Evolutionary conservation across 139 green algal species (phyloP), one percentile per base, ranked within the genome.

Genomic region (Chlorella vulgaris): DNA sequence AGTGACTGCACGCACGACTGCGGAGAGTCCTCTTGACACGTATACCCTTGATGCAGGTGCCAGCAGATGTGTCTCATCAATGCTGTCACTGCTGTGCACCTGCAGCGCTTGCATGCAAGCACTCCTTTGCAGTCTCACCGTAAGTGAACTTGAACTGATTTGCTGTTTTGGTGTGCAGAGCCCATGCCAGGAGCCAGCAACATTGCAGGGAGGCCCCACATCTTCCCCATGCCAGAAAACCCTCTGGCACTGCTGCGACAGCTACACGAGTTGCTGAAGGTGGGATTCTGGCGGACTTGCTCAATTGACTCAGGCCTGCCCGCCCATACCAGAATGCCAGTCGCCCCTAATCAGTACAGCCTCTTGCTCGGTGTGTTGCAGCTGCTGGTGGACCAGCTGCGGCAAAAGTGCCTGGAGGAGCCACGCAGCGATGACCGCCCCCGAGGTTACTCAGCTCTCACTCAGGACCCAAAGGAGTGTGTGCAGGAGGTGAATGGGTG

Each of bases 371-470:
- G n/a, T 4, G 22, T 2, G 65, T 19, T 80, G 21, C 85, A 92
- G 87, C 61, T 86, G 38, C 78, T 97, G 67, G 89, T 96, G 60
- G 92, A 94, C 65, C 82, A 93, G 83, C 85, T 98, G 81, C 84
- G 93, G 43, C 84, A 95, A 76, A 92, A 92, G 83, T 96, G 93
- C 81, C 73, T 94, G 69, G 88, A 94, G 51, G 91, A 96, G 83
- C 73, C 76, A 2, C 63, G 80, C 73, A 80, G 74, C 60, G 81
- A 66, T 35, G 83, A 80, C 74, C 50, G 55, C 26, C 42, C 55
- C 0, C 53, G 66, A 61, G 84, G 62, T 24, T 95, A 95, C 89
- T 90, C 78, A 39, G 89, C 84, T 22, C 83, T 96, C 35, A 91
- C 84, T n/a, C 92, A 93, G 75, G 84, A 90, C 70, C 87, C 91